Conservation (phyloP, 805 yeast genomes). For the Candida michaelii region DNA sequence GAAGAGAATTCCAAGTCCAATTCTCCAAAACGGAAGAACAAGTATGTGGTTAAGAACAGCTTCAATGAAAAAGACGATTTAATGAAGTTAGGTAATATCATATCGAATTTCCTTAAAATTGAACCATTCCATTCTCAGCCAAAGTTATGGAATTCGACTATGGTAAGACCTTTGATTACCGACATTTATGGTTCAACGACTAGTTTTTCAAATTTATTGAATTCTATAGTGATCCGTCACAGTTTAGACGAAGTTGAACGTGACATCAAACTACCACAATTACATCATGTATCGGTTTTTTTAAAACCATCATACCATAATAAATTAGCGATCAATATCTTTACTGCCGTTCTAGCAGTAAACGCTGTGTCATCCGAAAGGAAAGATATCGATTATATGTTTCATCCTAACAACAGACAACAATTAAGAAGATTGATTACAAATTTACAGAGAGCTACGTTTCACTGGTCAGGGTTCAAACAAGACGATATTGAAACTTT, state of each 20-base stretch:
- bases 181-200: conserved; percentile 39
- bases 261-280: conserved; percentile 57
- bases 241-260: conserved; percentile 50
- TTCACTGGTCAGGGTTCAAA: conserved; percentile 75
- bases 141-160: conserved; percentile 46
- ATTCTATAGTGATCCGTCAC: conserved; percentile 57
- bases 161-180: conserved; percentile 50
- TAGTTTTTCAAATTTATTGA: conserved; percentile 43
- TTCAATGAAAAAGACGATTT: conserved; percentile 58
- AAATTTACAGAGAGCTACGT: conserved; percentile 65
- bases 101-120: conserved; percentile 53
- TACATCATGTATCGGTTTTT: conserved; percentile 58
- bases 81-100: conserved; percentile 49
- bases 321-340: conserved; percentile 59
- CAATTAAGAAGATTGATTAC: conserved; percentile 57
- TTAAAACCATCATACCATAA: conserved; percentile 65
- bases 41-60: conserved; percentile 48
- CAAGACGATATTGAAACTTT: conserved; percentile 56
- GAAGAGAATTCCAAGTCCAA: conserved; percentile 12
- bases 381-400: conserved; percentile 67
- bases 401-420: conserved; percentile 55
- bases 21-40: conserved; percentile 21
- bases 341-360: conserved; percentile 65
- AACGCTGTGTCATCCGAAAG: conserved; percentile 75
- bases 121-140: conserved; percentile 56